phyloP scores from a whole-genome alignment of 495 filamentous ascomycete genomes.

The Staphylotrichum longicolle region DNA sequence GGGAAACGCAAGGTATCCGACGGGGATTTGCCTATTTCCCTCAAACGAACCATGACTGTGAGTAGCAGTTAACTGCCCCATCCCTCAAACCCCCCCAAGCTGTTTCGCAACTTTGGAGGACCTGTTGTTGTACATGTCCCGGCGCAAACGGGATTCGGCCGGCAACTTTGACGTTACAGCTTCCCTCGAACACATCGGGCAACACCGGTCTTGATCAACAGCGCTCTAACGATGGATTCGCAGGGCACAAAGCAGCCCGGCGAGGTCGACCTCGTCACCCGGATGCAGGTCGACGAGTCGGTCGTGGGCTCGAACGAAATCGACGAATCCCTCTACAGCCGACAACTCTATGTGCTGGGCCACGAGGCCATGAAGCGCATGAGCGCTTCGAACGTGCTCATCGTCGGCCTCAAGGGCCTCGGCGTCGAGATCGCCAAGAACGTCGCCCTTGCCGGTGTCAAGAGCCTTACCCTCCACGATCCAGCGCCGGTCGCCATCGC shows the following conservation, averaged over 20 bases:
- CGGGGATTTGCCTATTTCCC: conserved; percentile 67
- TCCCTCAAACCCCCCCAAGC: background rate
- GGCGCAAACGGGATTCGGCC: no score
- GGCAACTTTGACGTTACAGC: background rate
- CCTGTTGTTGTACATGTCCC: no score
- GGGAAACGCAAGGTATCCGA: conserved; percentile 84
- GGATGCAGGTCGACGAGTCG: conserved; percentile 79
- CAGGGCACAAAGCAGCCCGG: conserved; percentile 48
- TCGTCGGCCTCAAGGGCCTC: conserved; percentile 87
- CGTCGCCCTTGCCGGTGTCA: conserved; percentile 90
- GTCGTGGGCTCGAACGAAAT: conserved; percentile 61
- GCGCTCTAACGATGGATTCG: conserved; percentile 5
- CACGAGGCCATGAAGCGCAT: conserved; percentile 99
- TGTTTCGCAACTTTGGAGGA: no score
- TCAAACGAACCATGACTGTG: conserved; percentile 84
- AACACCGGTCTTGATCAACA: background rate
- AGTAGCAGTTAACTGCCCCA: conserved; percentile 32
- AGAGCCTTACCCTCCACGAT: conserved; percentile 79
- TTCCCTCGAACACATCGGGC: background rate
- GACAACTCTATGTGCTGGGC: conserved; percentile 96
- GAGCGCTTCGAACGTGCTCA: conserved; percentile 90
- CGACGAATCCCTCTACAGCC: conserved; percentile 96
- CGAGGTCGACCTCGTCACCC: conserved; percentile 61
- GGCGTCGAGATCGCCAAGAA: conserved; percentile 99
- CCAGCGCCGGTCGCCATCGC: conserved; percentile 75